Conservation (phyloP, 2,329 filamentous ascomycete species). For the Hysterium pulicare region DNA sequence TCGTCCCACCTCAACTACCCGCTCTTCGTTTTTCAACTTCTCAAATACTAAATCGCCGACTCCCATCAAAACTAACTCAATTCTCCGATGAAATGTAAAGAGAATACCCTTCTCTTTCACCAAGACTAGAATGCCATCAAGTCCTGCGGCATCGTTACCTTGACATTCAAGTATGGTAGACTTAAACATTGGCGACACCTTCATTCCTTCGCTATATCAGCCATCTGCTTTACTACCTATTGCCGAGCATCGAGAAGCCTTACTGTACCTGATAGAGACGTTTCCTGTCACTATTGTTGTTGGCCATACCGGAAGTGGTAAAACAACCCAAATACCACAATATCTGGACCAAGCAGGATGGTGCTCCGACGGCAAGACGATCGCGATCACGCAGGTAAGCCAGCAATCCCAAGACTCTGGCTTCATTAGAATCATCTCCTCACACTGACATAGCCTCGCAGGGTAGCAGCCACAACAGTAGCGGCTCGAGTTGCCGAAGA, state of each 20-base stretch:
- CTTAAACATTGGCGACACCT: slow-evolving; percentile 42
- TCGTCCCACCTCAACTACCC: too few relatives aligned
- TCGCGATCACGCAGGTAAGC: slow-evolving; percentile 85
- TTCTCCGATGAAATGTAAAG: too few relatives aligned
- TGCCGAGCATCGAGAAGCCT: slow-evolving; percentile 70
- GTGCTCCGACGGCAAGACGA: slow-evolving; percentile 76
- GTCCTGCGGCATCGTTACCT: too few relatives aligned
- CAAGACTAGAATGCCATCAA: too few relatives aligned
- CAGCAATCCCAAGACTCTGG: slow-evolving; percentile 16
- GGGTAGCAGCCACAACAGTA: slow-evolving; percentile 88
- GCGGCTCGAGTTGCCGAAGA: slow-evolving; percentile 88
- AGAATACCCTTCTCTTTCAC: too few relatives aligned
- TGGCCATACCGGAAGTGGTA: slow-evolving; percentile 91
- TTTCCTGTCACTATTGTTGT: slow-evolving; percentile 83
- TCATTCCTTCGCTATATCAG: slow-evolving; percentile 82
- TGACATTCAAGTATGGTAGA: too few relatives aligned
- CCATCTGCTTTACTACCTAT: slow-evolving; percentile 82
- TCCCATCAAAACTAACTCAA: too few relatives aligned
- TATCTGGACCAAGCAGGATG: slow-evolving; percentile 86
- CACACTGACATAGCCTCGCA: slow-evolving; percentile 61
- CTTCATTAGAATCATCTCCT: not conserved
- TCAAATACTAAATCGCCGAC: too few relatives aligned
- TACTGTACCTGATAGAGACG: slow-evolving; percentile 84
- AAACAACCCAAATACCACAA: slow-evolving; percentile 93
- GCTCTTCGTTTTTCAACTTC: too few relatives aligned